Conservation (phyloP, 257 asterid genomes). For the Solanum pinnatisectum region DNA sequence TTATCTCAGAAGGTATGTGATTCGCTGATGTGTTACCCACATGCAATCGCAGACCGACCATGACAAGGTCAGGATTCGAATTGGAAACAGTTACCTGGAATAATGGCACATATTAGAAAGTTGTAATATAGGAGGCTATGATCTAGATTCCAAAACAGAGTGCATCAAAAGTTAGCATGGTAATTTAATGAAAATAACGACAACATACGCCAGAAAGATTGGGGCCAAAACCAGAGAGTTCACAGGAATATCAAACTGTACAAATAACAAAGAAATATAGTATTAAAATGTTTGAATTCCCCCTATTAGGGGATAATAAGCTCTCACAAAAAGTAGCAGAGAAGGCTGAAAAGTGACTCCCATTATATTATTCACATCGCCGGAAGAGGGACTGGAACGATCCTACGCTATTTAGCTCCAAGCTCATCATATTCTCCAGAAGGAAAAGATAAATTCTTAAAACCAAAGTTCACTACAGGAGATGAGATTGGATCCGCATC, state of each 20-base stretch:
- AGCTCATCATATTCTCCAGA: background rate
- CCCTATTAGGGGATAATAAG: background rate
- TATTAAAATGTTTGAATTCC: background rate
- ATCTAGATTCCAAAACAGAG: background rate
- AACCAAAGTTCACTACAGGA: background rate
- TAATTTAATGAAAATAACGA: background rate
- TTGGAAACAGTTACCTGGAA: slow-evolving; percentile 74
- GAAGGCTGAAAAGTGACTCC: background rate
- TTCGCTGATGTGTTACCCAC: slow-evolving; percentile 86
- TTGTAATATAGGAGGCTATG: background rate
- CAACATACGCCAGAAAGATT: background rate
- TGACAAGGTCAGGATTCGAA: slow-evolving; percentile 94
- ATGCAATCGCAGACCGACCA: slow-evolving; percentile 94
- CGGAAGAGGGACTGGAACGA: background rate
- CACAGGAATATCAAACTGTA: background rate
- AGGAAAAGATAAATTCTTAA: background rate
- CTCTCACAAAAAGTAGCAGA: background rate
- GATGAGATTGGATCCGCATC: background rate
- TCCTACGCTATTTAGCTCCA: background rate
- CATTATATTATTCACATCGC: background rate
- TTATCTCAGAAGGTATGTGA: slow-evolving; percentile 87
- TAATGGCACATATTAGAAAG: background rate
- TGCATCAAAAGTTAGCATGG: background rate
- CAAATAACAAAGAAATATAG: background rate
- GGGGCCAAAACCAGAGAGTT: background rate